A percentile compares a stretch with the other conserved stretches of the same genome.
Evolutionary conservation across 768 basidiomycete genomes (phyloP).

Genomic region (Tremella fuciformis): DNA sequence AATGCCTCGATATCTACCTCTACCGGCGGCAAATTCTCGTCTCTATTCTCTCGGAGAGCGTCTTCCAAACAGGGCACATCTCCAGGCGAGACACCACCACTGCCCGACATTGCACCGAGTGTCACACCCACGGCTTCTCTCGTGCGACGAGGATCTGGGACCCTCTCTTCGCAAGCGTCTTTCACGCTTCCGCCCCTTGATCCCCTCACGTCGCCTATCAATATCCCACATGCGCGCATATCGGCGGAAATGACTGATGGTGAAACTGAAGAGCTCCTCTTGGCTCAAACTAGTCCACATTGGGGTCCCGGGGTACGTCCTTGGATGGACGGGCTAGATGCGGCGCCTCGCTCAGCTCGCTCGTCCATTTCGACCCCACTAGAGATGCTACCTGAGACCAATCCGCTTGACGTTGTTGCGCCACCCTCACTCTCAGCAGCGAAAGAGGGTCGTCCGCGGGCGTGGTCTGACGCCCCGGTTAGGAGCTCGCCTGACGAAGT

Average conservation of each 20-base stretch:
- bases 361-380: constrained; percentile 25
- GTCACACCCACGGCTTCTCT: constrained; percentile 13
- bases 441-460: constrained; percentile 23
- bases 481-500: constrained; percentile 13
- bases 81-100: not conserved
- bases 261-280: constrained; percentile 35
- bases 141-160: constrained; percentile 6
- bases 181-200: constrained; percentile 26
- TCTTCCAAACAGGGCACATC: constrained; percentile 17
- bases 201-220: constrained; percentile 19
- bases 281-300: constrained; percentile 16
- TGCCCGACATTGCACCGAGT: constrained; percentile 8
- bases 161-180: constrained; percentile 30
- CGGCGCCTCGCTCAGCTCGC: constrained; percentile 15
- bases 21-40: constrained; percentile 7
- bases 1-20: constrained; percentile 18
- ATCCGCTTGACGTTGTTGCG: not conserved
- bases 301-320: constrained; percentile 41
- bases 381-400: constrained; percentile 26
- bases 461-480: constrained; percentile 43
- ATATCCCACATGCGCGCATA: constrained; percentile 5
- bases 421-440: not conserved
- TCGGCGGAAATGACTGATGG: constrained; percentile 27
- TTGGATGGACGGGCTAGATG: constrained; percentile 35
- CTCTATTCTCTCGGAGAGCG: constrained; percentile 25